Percentiles rank a stretch among this genome's conserved stretches.
phyloP scores from a whole-genome alignment of 2,329 filamentous ascomycete species.

The Metarhizium album region DNA sequence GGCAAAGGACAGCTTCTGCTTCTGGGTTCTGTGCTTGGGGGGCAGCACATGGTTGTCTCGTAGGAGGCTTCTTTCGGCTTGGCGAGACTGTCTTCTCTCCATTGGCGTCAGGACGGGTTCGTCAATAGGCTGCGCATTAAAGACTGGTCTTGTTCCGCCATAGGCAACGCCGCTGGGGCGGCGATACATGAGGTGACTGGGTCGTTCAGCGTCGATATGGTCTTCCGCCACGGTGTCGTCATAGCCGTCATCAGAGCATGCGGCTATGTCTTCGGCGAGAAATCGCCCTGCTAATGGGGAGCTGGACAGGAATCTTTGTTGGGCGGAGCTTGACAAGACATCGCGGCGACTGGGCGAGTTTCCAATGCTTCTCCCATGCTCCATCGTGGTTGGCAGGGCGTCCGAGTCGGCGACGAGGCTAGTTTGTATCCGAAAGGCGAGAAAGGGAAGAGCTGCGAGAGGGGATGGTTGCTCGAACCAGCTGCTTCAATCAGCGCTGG shows the following conservation, averaged over 20 bases:
- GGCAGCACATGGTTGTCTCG: slow-evolving; percentile 56
- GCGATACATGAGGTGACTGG: slow-evolving; percentile 48
- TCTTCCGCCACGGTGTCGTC: slow-evolving; percentile 20
- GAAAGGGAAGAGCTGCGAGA: not conserved
- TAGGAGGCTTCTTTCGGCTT: slow-evolving; percentile 50
- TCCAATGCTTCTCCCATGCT: slow-evolving; percentile 1
- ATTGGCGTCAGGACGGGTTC: slow-evolving; percentile 39
- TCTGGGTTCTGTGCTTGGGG: slow-evolving; percentile 37
- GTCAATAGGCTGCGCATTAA: slow-evolving; percentile 45
- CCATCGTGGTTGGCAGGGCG: not conserved
- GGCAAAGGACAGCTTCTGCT: slow-evolving; percentile 23
- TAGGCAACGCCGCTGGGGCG: slow-evolving; percentile 68
- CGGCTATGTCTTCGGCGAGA: slow-evolving; percentile 55
- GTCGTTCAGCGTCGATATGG: slow-evolving; percentile 25
- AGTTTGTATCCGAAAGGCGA: no score
- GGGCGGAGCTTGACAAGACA: slow-evolving; percentile 4
- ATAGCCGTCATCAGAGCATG: slow-evolving; percentile 47
- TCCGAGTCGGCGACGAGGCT: no score
- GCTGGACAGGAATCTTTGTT: slow-evolving; percentile 34
- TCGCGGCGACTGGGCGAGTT: slow-evolving; percentile 5
- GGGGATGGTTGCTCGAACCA: not conserved
- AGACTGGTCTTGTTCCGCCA: slow-evolving; percentile 57
- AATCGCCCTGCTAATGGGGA: slow-evolving; percentile 58
- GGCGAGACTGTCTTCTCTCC: slow-evolving; percentile 45
- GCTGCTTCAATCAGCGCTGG: no score